These are phyloP conservation scores for Pyrenopolyporus hunteri DNA, from an alignment of 495 filamentous ascomycete species.

Conservation along the genomic window DNA sequence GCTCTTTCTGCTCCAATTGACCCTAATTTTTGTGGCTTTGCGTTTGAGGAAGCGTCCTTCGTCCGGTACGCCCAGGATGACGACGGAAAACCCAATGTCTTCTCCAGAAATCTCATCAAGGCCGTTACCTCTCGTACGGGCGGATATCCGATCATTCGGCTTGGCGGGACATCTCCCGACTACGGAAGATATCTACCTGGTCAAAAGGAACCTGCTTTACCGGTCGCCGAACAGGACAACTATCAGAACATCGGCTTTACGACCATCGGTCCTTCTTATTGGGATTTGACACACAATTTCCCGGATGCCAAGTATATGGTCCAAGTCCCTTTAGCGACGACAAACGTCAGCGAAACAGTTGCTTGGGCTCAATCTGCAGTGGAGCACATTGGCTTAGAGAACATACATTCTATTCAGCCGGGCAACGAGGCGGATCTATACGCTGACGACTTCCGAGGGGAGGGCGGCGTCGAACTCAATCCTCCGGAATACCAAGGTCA, in stretches of 20 bases:
- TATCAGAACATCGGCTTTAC: slow-evolving; percentile 41
- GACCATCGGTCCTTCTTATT: slow-evolving; percentile 41
- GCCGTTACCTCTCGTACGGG: slow-evolving; percentile 39
- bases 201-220: slow-evolving; percentile 36
- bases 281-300: slow-evolving; percentile 37
- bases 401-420: slow-evolving; percentile 42
- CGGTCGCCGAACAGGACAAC: slow-evolving; percentile 39
- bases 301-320: slow-evolving; percentile 37
- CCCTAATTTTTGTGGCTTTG: slow-evolving; percentile 35
- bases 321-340: slow-evolving; percentile 42
- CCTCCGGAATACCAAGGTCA: slow-evolving; percentile 40
- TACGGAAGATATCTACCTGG: slow-evolving; percentile 40
- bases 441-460: slow-evolving; percentile 28
- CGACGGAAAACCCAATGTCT: slow-evolving; percentile 31
- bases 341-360: slow-evolving; percentile 40
- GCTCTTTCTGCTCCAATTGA: slow-evolving; percentile 28
- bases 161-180: slow-evolving; percentile 40
- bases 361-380: slow-evolving; percentile 40
- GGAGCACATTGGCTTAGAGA: slow-evolving; percentile 23
- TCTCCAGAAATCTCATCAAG: slow-evolving; percentile 40
- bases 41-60: slow-evolving; percentile 41
- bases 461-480: slow-evolving; percentile 32
- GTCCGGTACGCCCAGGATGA: slow-evolving; percentile 38
- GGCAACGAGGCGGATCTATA: slow-evolving; percentile 42
- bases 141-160: slow-evolving; percentile 37